Evolutionary conservation across 305 asterid species (phyloP), one percentile per base, ranked within the genome.

Genomic region (Solanum hybrid): DNA sequence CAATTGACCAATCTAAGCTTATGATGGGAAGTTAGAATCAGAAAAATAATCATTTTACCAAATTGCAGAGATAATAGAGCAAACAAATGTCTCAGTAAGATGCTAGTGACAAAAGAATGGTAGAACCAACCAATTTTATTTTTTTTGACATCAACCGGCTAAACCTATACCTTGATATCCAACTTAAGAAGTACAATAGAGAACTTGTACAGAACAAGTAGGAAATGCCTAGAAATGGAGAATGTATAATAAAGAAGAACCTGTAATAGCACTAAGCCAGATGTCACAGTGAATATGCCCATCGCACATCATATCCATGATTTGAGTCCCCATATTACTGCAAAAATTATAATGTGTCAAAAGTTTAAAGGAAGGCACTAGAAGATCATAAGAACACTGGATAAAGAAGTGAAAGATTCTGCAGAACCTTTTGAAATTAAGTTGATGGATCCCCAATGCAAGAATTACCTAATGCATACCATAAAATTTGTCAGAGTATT

Each of bases 271-370:
- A 89, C 92, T 35, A 89, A 97, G 96, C 95, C 94, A 51, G 94
- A 96, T 94, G 71, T 14, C 91, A 91, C 99, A 97, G 91, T 96
- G 96, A 88, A 93, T 20, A 90, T 89, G 95, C 91, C 95, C 96
- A 83, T 97, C 96, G 77, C 99, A 96, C 95, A 96, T 92, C 98
- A 95, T 93, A 92, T 97, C 98, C 94, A 96, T 89, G 91, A 97
- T 89, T 28, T 88, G 89, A 89, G 97, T 96, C 89, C 95, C 96
- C 91, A 90, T 36, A 57, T 91, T 88, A 93, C 99, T 97, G 95
- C 88, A 92, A 51, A 73, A 34, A 29, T 34, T 34, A 89, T 11
- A 37, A 69, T 22, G 71, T 3, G 89, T 92, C 89, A 92, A 89
- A 79, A 89, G 36, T 87, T 83, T 42, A 82, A 34, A 74, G 75